Conservation (phyloP, 768 basidiomycete genomes). For the Phylloporus rhodoxanthus region DNA sequence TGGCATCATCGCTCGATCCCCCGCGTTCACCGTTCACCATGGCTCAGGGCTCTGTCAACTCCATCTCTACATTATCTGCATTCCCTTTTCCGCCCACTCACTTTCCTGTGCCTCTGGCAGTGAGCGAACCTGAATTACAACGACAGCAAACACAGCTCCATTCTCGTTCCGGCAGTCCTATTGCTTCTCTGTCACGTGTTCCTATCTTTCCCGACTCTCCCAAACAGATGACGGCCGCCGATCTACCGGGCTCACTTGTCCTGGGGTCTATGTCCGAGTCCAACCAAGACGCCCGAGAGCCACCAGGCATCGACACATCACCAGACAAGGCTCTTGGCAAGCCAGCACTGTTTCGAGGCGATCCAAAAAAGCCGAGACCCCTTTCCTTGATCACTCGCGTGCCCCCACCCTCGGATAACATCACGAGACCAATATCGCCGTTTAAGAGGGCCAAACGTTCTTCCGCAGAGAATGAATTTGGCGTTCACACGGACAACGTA, state of each 20-base stretch:
- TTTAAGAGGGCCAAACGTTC: slow-evolving; percentile 18
- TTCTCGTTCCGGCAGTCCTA: slow-evolving; percentile 18
- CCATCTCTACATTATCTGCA: slow-evolving; percentile 64
- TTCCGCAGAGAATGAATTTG: slow-evolving; percentile 32
- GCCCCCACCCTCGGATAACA: slow-evolving; percentile 14
- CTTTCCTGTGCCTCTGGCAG: slow-evolving; percentile 53
- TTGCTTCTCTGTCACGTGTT: slow-evolving; percentile 2
- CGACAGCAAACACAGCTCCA: slow-evolving; percentile 23
- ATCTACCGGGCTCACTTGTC: slow-evolving; percentile 4
- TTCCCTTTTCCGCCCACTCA: slow-evolving; percentile 73
- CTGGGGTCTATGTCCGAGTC: slow-evolving; percentile 2
- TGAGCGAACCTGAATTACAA: slow-evolving; percentile 22
- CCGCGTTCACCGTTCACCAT: slow-evolving; percentile 22
- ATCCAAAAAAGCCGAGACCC: slow-evolving; percentile 14
- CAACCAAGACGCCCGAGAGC: slow-evolving; percentile 1
- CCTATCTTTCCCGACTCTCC: slow-evolving; percentile 20
- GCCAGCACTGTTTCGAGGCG: background rate
- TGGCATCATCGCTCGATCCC: slow-evolving; percentile 13
- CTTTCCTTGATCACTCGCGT: slow-evolving; percentile 19
- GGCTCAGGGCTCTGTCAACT: slow-evolving; percentile 32
- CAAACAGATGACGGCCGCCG: slow-evolving; percentile 5
- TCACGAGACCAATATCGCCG: slow-evolving; percentile 10
- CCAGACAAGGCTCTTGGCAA: background rate
- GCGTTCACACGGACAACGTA: slow-evolving; percentile 19
- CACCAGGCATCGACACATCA: background rate